These are phyloP conservation scores for Cicer chorassanicum DNA, from an alignment of 306 rosid species.

Conservation along the genomic window DNA sequence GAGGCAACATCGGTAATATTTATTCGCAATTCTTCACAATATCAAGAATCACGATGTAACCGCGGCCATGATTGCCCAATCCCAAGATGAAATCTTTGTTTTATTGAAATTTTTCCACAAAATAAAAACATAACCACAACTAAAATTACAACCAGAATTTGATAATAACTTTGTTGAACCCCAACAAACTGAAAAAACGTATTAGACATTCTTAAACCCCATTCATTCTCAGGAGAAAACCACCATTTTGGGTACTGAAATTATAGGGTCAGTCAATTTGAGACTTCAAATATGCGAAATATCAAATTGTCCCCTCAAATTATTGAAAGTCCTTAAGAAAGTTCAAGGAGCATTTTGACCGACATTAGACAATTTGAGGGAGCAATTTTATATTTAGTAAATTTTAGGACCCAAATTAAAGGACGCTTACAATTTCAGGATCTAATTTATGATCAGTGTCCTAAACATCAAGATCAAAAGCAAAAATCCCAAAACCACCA, in stretches of 20 bases:
- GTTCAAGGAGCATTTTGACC: no score
- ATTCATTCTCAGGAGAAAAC: neutral
- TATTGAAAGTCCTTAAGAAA: no score
- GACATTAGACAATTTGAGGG: no score
- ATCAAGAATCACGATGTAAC: neutral
- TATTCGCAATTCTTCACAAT: neutral
- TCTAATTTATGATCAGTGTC: conserved; percentile 2
- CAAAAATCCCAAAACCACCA: neutral
- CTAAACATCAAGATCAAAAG: conserved; percentile 38
- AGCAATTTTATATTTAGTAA: no score
- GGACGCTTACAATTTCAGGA: no score
- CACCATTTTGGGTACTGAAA: no score
- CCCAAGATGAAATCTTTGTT: neutral
- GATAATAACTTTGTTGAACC: neutral
- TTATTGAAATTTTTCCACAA: neutral
- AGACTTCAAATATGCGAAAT: no score
- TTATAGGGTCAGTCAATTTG: no score
- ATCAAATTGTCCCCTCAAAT: no score
- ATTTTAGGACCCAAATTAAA: no score
- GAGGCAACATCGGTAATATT: neutral
- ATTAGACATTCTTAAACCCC: neutral
- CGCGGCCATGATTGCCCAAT: neutral
- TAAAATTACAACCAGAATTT: neutral
- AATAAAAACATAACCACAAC: neutral
- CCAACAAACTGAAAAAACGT: conserved; percentile 4